A percentile compares a stretch with the other conserved stretches of the same genome.
These are phyloP conservation scores for Eutrema japonicum DNA, from an alignment of 345 rosid genomes.

Conservation along the genomic window DNA sequence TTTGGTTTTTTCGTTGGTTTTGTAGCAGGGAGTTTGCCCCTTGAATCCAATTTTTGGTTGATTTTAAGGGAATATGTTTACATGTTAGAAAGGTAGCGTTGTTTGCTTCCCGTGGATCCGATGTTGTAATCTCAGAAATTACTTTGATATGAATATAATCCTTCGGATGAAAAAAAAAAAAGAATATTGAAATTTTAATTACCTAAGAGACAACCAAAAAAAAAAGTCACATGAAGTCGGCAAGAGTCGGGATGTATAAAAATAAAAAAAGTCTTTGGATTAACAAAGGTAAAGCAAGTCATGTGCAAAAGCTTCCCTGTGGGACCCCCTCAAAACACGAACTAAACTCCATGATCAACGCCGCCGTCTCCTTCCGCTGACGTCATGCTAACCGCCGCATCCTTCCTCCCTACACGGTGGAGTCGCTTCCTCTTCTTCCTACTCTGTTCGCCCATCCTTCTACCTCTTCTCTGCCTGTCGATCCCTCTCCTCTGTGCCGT, in stretches of 20 bases:
- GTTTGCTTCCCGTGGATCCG: no score
- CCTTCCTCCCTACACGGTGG: conserved; percentile 55
- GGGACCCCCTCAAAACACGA: conserved; percentile 29
- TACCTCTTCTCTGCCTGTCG: conserved; percentile 57
- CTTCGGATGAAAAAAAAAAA: no score
- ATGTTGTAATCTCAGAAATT: no score
- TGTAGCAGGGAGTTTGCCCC: no score
- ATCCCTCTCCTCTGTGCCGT: conserved; percentile 58
- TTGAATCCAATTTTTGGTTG: no score
- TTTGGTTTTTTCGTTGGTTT: no score
- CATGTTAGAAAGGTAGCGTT: no score
- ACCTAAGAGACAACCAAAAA: not conserved
- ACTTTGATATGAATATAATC: no score
- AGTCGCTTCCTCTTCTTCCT: conserved; percentile 54
- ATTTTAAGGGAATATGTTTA: no score
- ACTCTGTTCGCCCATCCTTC: conserved; percentile 63
- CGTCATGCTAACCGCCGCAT: conserved; percentile 52
- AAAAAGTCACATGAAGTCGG: conserved; percentile 21
- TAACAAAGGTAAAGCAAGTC: conserved; percentile 11
- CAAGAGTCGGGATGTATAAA: not conserved
- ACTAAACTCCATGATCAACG: not conserved
- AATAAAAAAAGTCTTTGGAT: not conserved
- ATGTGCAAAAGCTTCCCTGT: conserved; percentile 22
- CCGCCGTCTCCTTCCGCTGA: conserved; percentile 17
- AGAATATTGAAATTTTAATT: no score